Evolutionary conservation across 2,329 filamentous ascomycete genomes (phyloP), one percentile per base, ranked within the genome.

Genomic region (Pseudogymnoascus sp.): DNA sequence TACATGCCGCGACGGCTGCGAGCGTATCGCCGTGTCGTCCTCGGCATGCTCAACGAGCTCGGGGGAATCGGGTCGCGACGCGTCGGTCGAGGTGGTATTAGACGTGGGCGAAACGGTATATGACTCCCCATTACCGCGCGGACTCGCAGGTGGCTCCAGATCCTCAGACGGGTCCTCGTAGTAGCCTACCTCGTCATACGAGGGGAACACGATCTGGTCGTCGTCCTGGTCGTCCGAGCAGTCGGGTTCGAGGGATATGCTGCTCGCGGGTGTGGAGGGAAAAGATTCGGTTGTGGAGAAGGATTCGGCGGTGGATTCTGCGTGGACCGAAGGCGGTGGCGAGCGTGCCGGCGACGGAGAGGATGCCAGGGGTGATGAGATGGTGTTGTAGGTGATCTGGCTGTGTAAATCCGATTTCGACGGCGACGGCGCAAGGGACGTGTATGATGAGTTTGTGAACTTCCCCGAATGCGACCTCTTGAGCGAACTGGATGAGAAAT

Each of bases 221-320:
- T 97, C 92, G 67, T 84, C 86, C 91, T 93, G 96, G 66, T 93
- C 86, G 72, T 97, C 90, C 13, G 91, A 96, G 56, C 97, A 83
- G 73, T 96, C 96, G 76, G 96, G 96, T 91, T 67, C 91, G 83
- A 53, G 92, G 82, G 29, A 87, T 82, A 73, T 75, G 68, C 82
- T 88, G 69, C 84, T 87, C 17, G 83, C 81, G 4, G 86, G 82
- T 2, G 86, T 89, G 1, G 87, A 88, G 23, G 80, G 78, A 71
- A 81, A 83, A 1, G 86, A 87, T 4, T 81, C 80, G 71, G 81
- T 77, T 21, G 77, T 56, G 11, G 23, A 38, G 31, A 38, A 26
- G 31, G 35, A 61, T 61, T 61, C 59, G 37, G 31, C 7, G 11
- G 17, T 85, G 72, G 77, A 83, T 66, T 84, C 83, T 62, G 76